Conservation (phyloP, 2,329 filamentous ascomycete species). For the Fusarium irregulare region DNA sequence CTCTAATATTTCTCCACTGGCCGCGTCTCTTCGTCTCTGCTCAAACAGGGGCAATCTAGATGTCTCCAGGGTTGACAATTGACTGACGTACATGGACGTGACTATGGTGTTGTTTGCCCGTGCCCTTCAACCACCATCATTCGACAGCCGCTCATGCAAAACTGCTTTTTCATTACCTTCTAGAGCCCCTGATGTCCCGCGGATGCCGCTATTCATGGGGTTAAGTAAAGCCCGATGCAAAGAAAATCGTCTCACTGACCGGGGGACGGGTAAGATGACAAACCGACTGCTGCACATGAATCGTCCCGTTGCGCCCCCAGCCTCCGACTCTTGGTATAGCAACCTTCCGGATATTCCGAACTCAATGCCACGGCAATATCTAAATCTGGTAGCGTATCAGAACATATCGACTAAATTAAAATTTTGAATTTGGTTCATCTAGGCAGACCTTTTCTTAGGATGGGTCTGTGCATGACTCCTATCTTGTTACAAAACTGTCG, state of each 20-base stretch:
- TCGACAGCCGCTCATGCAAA: slow-evolving; percentile 10
- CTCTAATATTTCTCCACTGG: background rate
- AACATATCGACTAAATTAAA: background rate
- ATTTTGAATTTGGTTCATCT: background rate
- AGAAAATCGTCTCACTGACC: background rate
- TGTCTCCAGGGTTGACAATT: background rate
- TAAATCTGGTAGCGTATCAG: background rate
- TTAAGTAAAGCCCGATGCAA: background rate
- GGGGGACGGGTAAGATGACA: slow-evolving; percentile 20
- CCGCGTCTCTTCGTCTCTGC: background rate
- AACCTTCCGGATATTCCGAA: slow-evolving; percentile 18
- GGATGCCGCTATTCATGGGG: background rate
- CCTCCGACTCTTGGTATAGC: slow-evolving; percentile 10
- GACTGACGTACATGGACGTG: slow-evolving; percentile 21
- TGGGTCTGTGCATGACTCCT: background rate
- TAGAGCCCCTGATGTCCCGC: slow-evolving; percentile 2
- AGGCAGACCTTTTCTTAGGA: background rate
- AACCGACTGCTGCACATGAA: background rate
- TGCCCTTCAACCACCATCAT: slow-evolving; percentile 34
- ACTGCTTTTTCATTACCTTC: slow-evolving; percentile 1
- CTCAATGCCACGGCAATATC: background rate
- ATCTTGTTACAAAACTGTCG: background rate
- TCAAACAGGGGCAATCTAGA: slow-evolving; percentile 1
- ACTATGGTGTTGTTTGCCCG: slow-evolving; percentile 40
- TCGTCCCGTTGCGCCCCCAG: slow-evolving; percentile 7